A percentile compares a stretch with the other conserved stretches of the same genome.
phyloP scores from a whole-genome alignment of 371 early-diverging fungal genomes.

The Syncephalastrum sp. region DNA sequence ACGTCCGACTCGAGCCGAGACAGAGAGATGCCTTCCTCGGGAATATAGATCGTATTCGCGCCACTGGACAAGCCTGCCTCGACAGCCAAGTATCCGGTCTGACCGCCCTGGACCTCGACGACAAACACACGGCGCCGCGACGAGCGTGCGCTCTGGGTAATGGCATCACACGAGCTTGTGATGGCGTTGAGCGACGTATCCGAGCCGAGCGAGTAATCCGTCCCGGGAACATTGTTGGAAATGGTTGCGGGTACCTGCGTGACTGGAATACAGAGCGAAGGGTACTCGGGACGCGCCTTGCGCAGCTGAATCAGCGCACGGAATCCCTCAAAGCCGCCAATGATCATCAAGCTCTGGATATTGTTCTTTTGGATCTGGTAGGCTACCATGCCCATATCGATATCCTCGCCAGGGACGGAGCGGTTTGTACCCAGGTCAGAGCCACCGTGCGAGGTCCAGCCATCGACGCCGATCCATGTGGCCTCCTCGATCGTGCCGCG shows the following conservation, averaged over 20 bases:
- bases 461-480: constrained; percentile 84
- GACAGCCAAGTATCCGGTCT: constrained; percentile 94
- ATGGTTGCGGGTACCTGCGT: constrained; percentile 95
- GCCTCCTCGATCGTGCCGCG: constrained; percentile 76
- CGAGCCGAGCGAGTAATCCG: constrained; percentile 93
- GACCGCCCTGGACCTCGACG: constrained; percentile 98
- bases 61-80: constrained; percentile 91
- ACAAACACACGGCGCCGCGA: constrained; percentile 96
- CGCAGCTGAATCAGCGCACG: constrained; percentile 71
- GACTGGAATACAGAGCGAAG: constrained; percentile 92
- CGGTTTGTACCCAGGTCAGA: constrained; percentile 95
- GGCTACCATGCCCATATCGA: constrained; percentile 77
- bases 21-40: constrained; percentile 90
- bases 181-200: constrained; percentile 98
- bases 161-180: constrained; percentile 90
- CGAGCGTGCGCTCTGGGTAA: constrained; percentile 90
- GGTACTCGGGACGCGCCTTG: constrained; percentile 70
- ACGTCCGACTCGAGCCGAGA: constrained; percentile 82
- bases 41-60: constrained; percentile 95
- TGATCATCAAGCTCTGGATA: constrained; percentile 86
- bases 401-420: constrained; percentile 76
- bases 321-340: constrained; percentile 97
- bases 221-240: constrained; percentile 98
- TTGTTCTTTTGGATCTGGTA: constrained; percentile 88
- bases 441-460: constrained; percentile 94